Evolutionary conservation across 768 basidiomycete genomes (phyloP), one percentile per base, ranked within the genome.

Genomic region (Hericium alpestre): DNA sequence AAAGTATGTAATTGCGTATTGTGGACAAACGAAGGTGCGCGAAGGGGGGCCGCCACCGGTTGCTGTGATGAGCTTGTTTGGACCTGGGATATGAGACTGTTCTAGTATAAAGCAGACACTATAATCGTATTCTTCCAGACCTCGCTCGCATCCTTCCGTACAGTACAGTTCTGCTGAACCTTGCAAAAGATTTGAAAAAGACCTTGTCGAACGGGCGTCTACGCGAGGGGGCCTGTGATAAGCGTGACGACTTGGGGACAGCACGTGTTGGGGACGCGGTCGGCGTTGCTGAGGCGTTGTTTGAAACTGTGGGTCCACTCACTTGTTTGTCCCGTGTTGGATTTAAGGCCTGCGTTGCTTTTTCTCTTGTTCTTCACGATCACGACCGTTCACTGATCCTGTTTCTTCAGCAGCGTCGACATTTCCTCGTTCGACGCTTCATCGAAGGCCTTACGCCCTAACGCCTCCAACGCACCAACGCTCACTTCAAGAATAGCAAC

Each of bases 1-100:
- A 6, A 86, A 82, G 69, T 83, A 87, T 62, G 79, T 83, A n/a
- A 79, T 89, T 54, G 88, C 88, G 2, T 90, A 88, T 62, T 90
- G 87, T 65, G 88, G 87, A 2, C 87, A 89, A 63, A 86, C 82
- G 3, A 84, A 82, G 61, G 65, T 72, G 49, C 78, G 78, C 51
- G 85, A 89, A 70, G 84, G 79, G 22, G 79, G 76, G 4, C 82
- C 85, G 27, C 78, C 80, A 15, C 81, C 87, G 20, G 76, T 77
- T 1, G 84, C 86, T 10, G 77, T 86, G 37, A 75, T 91, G 56
- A 87, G 87, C 64, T 70, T 90, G 61, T 91, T 90, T 63, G 87
- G 87, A 37, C 66, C 76, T 15, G 75, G 73, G 10, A 65, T 71
- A 56, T 73, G 32, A 32, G 32, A 10, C 8, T 7, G 6, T 32